phyloP scores from a whole-genome alignment of 2,329 filamentous ascomycete genomes.

The Cyanodermella asteris region DNA sequence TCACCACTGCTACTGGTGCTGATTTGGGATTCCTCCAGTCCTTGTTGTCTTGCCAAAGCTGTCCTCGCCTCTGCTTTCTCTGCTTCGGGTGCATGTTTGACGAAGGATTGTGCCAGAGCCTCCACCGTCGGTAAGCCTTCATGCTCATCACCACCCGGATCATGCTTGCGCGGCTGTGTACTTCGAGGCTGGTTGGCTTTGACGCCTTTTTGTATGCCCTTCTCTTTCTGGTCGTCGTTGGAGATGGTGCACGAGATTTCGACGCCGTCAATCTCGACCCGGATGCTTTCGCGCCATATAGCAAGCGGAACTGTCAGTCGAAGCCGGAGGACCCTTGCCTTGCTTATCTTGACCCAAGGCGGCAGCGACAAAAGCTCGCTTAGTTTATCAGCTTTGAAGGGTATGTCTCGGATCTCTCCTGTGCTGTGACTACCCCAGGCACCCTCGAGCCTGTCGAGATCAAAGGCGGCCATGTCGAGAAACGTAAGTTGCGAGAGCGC shows the following conservation, averaged over 20 bases:
- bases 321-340: conserved; percentile 53
- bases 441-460: conserved; percentile 70
- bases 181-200: conserved; percentile 9
- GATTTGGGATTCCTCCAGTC: conserved; percentile 27
- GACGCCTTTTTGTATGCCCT: conserved; percentile 8
- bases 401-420: conserved; percentile 66
- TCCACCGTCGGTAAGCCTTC: conserved; percentile 28
- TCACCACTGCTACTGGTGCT: conserved; percentile 26
- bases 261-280: conserved; percentile 61
- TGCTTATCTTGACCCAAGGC: conserved; percentile 44
- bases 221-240: conserved; percentile 16
- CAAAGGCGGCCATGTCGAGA: conserved; percentile 67
- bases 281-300: conserved; percentile 65
- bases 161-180: conserved; percentile 9
- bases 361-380: conserved; percentile 54
- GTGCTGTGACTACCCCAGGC: conserved; percentile 61
- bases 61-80: conserved; percentile 37
- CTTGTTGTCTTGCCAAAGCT: conserved; percentile 25
- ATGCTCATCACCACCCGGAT: conserved; percentile 9
- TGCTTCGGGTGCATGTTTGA: conserved; percentile 32
- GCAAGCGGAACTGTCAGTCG: conserved; percentile 72
- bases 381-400: conserved; percentile 40
- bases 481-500: conserved; percentile 64
- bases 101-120: conserved; percentile 38
- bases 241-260: conserved; percentile 43